Base-by-base conservation (phyloP, 805 yeast species). In the Clavispora asparagi region DNA sequence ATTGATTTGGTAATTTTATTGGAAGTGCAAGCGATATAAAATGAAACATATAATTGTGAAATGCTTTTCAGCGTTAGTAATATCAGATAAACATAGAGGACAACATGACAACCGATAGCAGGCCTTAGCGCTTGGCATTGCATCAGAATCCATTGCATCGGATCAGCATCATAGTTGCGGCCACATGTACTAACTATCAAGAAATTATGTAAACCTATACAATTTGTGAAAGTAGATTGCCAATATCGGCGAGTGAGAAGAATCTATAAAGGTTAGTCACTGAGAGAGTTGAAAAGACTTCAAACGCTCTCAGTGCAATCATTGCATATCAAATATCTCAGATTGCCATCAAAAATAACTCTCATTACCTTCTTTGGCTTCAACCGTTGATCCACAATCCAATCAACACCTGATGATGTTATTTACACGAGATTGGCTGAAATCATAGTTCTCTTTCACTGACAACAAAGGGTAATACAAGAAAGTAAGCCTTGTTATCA, bases 151-250 rank as follows among this genome's bases (percentile, higher is more conserved):
- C 39, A 37, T 14, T n/a, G 12, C 29, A 37, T 14, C n/a, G 29
- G 40, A 26, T 38, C 30, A 26, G 40, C 37, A 14, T 33, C 37
- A 31, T 33, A 33, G 37, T 33, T 33, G 37, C 37, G 37, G 37
- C 43, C 39, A 27, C 43, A 41, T 41, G 43, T 41, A 41, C 43
- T 41, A 37, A 33, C 36, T 41, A 42, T 36, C 44, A 35, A 28
- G 45, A 14, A 38, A 28, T 38, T 42, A 42, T 42, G 27, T 42
- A 42, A 41, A 29, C 45, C 44, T 42, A 42, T 42, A 35, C 17
- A 42, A 35, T 11, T 13, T 16, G 35, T 31, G 23, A 28, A 26
- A 25, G 30, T 7, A 13, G 13, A 39, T 8, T 28, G 23, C 28
- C 32, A 39, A 27, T 19, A 19, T 11, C 10, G 33, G 30, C 30